A percentile compares a stretch with the other conserved stretches of the same genome.
Conservation (phyloP, 1,139 yeast species). For the Sugiyamaella japonica region DNA sequence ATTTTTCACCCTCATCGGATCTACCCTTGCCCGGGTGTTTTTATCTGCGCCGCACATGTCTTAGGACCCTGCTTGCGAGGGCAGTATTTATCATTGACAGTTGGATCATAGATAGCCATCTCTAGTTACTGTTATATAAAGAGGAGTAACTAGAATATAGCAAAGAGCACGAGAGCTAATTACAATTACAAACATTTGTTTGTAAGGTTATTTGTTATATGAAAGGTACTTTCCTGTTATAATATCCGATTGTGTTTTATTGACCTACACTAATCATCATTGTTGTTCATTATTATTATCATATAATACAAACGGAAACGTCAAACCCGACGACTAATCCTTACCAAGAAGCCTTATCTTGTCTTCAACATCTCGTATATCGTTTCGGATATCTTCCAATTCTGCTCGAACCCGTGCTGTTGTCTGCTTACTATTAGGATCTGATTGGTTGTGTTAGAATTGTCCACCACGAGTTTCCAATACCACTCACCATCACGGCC, state of each 20-base stretch:
- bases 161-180: no score
- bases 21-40: conserved; percentile 11
- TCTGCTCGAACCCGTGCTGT: conserved; percentile 24
- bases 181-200: no score
- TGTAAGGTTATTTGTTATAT: no score
- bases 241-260: no score
- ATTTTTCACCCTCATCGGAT: conserved; percentile 4
- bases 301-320: conserved; percentile 6
- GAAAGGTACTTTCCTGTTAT: no score
- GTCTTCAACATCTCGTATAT: conserved; percentile 27
- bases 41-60: not conserved
- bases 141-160: no score
- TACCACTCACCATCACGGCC: conserved; percentile 25
- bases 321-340: not conserved
- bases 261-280: not conserved
- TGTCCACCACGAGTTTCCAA: not conserved
- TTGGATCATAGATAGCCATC: no score
- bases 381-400: conserved; percentile 25
- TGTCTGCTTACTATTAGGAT: conserved; percentile 26
- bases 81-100: no score
- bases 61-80: no score
- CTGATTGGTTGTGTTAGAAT: conserved; percentile 14
- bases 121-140: no score
- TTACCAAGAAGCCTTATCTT: conserved; percentile 14
- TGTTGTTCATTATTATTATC: conserved; percentile 1